Evolutionary conservation across 345 rosid species (phyloP), one percentile per base, ranked within the genome.

Genomic region (Capsella bursapastoris): DNA sequence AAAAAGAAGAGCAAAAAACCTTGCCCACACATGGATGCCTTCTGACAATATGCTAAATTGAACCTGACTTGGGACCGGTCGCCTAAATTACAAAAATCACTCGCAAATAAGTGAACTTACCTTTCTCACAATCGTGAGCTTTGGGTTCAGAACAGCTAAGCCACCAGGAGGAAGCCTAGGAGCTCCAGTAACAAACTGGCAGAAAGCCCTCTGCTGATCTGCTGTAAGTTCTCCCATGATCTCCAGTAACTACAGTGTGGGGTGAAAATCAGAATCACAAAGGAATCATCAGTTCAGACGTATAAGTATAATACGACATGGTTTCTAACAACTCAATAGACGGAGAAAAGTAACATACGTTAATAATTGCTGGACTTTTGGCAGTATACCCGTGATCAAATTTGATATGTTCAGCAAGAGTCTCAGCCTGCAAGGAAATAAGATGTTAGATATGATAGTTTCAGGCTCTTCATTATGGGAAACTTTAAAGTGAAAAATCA

Each of bases 81-180:
- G 16, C 31, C 34, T 32, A 12, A 31, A 29, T 57, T 14, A 38
- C 31, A 71, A 22, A 22, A 14, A 18, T 48, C 12, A 58, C 48
- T 34, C 37, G 7, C 44, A 52, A 29, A 10, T 40, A 38, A 65
- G 57, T 56, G 7, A 13, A 29, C 6, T 72, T 90, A 96, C 98
- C 98, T 96, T 96, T 82, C 99, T 85, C 72, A 96, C 99, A 28
- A 96, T 96, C 29, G 99, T 96, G 71, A 96, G 80, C 84, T 90
- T 96, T 41, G 99, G 99, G 79, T 88, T 92, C 52, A 96, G 79
- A 65, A 92, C 98, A 1, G 99, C 98, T 79, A 96, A 76, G 64
- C 99, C 98, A 62, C 99, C 99, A 31, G 98, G 97, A 50, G 98
- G 99, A 78, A 96, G 91, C 79, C 98, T 83, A n/a, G 98, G 98